Base-by-base conservation (phyloP, 2,329 filamentous ascomycete species). In the Sarocladium oryzae region DNA sequence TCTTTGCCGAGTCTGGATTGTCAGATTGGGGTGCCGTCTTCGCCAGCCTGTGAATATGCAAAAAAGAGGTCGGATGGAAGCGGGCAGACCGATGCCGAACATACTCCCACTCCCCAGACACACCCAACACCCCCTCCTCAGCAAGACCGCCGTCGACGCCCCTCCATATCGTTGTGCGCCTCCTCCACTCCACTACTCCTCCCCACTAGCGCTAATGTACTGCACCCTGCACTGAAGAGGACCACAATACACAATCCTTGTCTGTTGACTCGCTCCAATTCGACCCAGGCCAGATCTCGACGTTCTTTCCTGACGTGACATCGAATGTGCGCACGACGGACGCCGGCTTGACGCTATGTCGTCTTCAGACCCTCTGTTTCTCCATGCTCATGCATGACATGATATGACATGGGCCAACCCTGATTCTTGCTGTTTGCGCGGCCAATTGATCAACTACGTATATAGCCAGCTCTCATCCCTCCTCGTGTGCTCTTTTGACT, bases 371-470 rank as follows among this genome's bases (percentile, higher is more conserved):
- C 46, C 46, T 49, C 46, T 49, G 18, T 49, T 37, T 49, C 46
- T 49, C 46, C 46, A 49, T 49, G 33, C 21, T 37, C 46, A 49
- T 49, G 46, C 46, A 49, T 49, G 33, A 49, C 46, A 49, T 36
- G 33, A 36, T 36, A 37, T 36, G 46, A 37, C 30, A 36, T 49
- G 46, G 46, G 30, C 46, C 46, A 32, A 49, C 46, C 45, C 46
- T 49, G 46, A 28, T 7, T 49, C 23, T 49, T 24, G 46, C 20
- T 16, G 30, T 49, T 13, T 23, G 21, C 30, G 30, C 32, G 32
- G 32, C 21, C 32, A 33, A 32, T 26, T 26, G 13, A 23, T 21
- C 30, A 36, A 21, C 26, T 37, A 49, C 18, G 46, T 49, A 49
- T 49, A 49, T 49, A 49, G 46, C 46, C 23, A 26, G 30, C 46